Evolutionary conservation across 352 stramenopile genomes (phyloP).

Genomic region (Phytophthora pistaciae): DNA sequence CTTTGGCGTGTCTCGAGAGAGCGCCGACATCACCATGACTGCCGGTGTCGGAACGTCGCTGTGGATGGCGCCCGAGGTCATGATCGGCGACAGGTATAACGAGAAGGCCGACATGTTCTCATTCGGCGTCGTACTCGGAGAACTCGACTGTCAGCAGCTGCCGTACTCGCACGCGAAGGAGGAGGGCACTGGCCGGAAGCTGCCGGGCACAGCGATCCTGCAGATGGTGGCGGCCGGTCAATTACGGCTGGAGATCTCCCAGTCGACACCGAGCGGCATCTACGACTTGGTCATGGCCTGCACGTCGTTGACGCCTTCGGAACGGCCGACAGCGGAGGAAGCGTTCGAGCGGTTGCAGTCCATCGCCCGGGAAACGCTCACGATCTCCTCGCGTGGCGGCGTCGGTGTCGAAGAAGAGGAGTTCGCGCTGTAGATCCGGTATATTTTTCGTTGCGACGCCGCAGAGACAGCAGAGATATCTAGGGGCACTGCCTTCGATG

Average conservation of each 20-base stretch:
- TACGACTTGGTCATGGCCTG: conserved; percentile 46
- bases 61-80: conserved; percentile 57
- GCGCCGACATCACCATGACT: conserved; percentile 50
- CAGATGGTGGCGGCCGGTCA: conserved; percentile 52
- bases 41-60: conserved; percentile 51
- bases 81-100: conserved; percentile 57
- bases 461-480: conserved; percentile 1
- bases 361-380: conserved; percentile 30
- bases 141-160: conserved; percentile 43
- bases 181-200: conserved; percentile 25
- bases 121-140: conserved; percentile 47
- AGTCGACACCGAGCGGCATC: conserved; percentile 29
- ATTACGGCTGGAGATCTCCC: conserved; percentile 44
- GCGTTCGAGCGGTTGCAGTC: conserved; percentile 44
- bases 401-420: conserved; percentile 29
- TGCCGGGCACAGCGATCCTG: conserved; percentile 45
- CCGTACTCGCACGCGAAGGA: conserved; percentile 45
- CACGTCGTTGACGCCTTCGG: conserved; percentile 38
- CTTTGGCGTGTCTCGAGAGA: conserved; percentile 58
- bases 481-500: conserved; percentile 2
- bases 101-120: conserved; percentile 59
- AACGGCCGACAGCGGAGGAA: conserved; percentile 47
- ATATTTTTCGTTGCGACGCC: conserved; percentile 15
- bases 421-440: conserved; percentile 36
- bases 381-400: conserved; percentile 34